These are phyloP conservation scores for Avena atlantica DNA, from an alignment of 176 grass and related monocot species.

Conservation along the genomic window DNA sequence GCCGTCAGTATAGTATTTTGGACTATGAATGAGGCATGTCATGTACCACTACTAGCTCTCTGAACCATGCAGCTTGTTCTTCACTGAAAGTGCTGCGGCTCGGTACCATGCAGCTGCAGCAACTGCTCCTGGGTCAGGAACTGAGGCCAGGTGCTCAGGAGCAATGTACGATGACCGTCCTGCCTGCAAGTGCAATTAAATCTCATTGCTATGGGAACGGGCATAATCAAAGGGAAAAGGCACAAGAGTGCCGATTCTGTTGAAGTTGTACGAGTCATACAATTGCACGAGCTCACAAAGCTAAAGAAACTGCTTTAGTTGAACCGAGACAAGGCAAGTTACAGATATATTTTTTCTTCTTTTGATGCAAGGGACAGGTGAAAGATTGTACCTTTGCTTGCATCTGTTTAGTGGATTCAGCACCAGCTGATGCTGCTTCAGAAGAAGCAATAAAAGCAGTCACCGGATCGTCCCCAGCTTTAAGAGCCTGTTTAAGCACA, in stretches of 20 bases:
- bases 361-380: neutral
- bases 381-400: constrained; percentile 74
- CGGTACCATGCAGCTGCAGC: constrained; percentile 88
- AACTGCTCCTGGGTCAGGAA: constrained; percentile 96
- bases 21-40: constrained; percentile 31
- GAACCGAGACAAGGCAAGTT: neutral
- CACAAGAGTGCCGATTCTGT: neutral
- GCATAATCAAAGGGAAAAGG: constrained; percentile 8
- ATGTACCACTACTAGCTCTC: constrained; percentile 38
- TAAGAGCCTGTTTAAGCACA: constrained; percentile 63
- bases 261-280: neutral
- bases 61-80: constrained; percentile 51
- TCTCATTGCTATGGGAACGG: neutral
- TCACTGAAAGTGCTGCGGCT: constrained; percentile 66
- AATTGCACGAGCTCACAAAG: neutral
- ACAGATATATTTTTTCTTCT: neutral
- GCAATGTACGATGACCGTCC: constrained; percentile 85
- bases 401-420: constrained; percentile 94
- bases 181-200: constrained; percentile 65
- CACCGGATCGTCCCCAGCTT: constrained; percentile 86
- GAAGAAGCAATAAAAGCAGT: constrained; percentile 76
- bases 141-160: constrained; percentile 62
- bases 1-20: constrained; percentile 38
- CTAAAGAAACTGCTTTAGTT: neutral
- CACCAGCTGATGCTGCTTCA: constrained; percentile 88